Percentiles rank a stretch among this genome's conserved stretches.
Conservation (phyloP, 768 basidiomycete genomes). For the Rhizopogon vesiculosus region DNA sequence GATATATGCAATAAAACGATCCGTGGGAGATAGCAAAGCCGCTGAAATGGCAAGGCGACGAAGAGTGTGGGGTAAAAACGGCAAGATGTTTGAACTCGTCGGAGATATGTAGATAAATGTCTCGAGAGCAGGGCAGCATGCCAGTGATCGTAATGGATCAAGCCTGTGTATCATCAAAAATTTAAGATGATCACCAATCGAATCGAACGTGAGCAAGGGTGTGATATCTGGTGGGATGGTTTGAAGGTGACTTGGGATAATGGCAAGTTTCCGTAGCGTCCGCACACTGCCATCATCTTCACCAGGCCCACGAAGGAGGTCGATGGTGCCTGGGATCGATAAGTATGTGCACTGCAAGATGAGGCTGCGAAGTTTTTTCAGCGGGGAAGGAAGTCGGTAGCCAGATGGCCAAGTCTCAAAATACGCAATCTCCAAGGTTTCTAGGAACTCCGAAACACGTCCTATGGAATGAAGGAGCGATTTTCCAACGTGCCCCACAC, state of each 20-base stretch:
- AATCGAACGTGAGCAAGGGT: background rate
- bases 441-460: background rate
- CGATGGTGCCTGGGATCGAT: background rate
- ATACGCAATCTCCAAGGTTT: background rate
- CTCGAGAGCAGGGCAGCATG: background rate
- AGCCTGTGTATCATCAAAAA: background rate
- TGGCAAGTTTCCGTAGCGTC: background rate
- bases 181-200: background rate
- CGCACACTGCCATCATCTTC: background rate
- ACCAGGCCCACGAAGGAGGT: background rate
- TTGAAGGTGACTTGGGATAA: background rate
- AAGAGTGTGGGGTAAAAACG: background rate
- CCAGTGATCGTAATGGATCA: background rate
- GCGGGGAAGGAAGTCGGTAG: background rate
- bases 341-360: slow-evolving; percentile 1
- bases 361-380: background rate
- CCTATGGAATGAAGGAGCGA: background rate
- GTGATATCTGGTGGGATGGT: background rate
- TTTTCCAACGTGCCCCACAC: background rate
- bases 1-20: background rate
- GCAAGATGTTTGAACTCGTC: background rate
- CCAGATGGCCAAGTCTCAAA: background rate
- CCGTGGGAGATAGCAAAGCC: background rate
- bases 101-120: background rate
- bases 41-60: background rate